Evolutionary conservation across 2,329 filamentous ascomycete species (phyloP).

Genomic region (Aspergillus neoniger): DNA sequence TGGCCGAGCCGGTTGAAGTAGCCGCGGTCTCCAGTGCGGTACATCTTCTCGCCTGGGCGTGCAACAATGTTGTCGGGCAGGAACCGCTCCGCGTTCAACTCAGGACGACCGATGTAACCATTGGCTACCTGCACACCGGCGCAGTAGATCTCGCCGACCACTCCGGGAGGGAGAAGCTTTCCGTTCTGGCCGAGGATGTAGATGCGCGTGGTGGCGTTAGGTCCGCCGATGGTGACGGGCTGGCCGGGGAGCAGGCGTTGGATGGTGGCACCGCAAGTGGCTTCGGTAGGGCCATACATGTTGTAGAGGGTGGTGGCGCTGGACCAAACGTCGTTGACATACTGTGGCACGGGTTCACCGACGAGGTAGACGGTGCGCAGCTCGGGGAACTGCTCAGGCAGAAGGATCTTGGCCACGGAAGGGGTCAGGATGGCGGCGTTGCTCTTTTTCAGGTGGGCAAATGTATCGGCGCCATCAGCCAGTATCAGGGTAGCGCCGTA

Average conservation of each 20-base stretch:
- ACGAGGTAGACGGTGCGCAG: slow-evolving; percentile 40
- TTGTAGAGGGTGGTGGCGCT: slow-evolving; percentile 38
- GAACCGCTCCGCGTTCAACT: slow-evolving; percentile 28
- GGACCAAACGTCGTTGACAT: slow-evolving; percentile 38
- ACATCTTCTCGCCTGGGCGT: slow-evolving; percentile 34
- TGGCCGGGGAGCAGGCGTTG: slow-evolving; percentile 26
- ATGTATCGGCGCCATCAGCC: slow-evolving; percentile 22
- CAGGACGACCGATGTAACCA: slow-evolving; percentile 43
- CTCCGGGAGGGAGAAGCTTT: slow-evolving; percentile 34
- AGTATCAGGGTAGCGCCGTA: slow-evolving; percentile 46
- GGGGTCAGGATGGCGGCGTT: slow-evolving; percentile 44
- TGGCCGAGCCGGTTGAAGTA: slow-evolving; percentile 39
- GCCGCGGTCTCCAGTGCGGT: slow-evolving; percentile 45
- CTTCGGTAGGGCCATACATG: slow-evolving; percentile 50
- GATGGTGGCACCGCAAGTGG: slow-evolving; percentile 42
- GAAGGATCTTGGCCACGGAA: slow-evolving; percentile 36
- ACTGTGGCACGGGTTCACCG: slow-evolving; percentile 41
- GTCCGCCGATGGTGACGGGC: slow-evolving; percentile 41
- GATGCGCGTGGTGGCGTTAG: slow-evolving; percentile 39
- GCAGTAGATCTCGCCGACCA: slow-evolving; percentile 46
- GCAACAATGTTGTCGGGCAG: slow-evolving; percentile 31
- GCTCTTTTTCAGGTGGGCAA: slow-evolving; percentile 32
- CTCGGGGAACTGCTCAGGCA: slow-evolving; percentile 35
- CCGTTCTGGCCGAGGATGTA: slow-evolving; percentile 46
- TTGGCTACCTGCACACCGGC: slow-evolving; percentile 47